Percentiles rank a stretch among this genome's conserved stretches.
Evolutionary conservation across 2,329 filamentous ascomycete genomes (phyloP).

Genomic region (Talaromyces funiculosus): DNA sequence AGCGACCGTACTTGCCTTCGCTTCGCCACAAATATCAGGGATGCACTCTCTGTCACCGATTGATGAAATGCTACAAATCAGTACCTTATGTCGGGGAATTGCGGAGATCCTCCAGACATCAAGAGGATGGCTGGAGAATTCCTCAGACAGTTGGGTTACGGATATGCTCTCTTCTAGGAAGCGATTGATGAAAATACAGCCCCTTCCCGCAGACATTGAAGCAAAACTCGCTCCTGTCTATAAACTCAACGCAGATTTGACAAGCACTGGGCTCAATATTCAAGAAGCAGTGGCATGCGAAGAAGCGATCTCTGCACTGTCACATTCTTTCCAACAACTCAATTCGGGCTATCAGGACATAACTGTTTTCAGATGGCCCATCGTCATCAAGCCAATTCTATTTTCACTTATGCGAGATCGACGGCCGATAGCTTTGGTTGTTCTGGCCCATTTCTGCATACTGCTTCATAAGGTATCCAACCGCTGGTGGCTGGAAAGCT

Average conservation of each 20-base stretch:
- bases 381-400: constrained; percentile 59
- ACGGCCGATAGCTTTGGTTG: constrained; percentile 57
- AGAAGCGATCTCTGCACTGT: constrained; percentile 20
- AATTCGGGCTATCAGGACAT: constrained; percentile 16
- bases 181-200: constrained; percentile 12
- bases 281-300: constrained; percentile 21
- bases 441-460: constrained; percentile 63
- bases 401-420: constrained; percentile 57
- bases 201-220: constrained; percentile 19
- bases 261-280: constrained; percentile 16
- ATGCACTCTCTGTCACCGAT: constrained; percentile 18
- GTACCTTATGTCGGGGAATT: constrained; percentile 26
- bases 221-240: constrained; percentile 10
- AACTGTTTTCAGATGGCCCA: constrained; percentile 53
- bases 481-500: constrained; percentile 64
- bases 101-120: constrained; percentile 22
- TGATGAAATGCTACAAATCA: constrained; percentile 22
- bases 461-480: constrained; percentile 55
- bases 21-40: constrained; percentile 19
- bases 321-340: constrained; percentile 19
- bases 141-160: constrained; percentile 16
- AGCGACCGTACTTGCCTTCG: constrained; percentile 28
- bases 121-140: constrained; percentile 18
- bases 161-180: constrained; percentile 11
- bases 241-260: constrained; percentile 15